These are phyloP conservation scores for Chlorella sp. DNA, from an alignment of 139 green algal species.

Conservation along the genomic window DNA sequence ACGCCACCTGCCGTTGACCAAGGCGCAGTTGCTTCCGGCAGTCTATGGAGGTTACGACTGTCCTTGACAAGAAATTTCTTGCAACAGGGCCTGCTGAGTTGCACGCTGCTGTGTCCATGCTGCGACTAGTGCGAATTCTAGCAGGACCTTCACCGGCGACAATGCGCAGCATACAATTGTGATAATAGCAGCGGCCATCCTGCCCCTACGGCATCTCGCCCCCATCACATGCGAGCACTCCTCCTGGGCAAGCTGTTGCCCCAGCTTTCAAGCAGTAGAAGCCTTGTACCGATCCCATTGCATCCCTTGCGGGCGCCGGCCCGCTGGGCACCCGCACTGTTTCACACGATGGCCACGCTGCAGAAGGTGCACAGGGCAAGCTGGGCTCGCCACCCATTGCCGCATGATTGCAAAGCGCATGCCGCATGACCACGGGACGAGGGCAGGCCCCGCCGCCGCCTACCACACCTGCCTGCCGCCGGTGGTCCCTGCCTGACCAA, in stretches of 20 bases:
- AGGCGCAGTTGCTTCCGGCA: neutral
- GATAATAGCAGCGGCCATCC: no score
- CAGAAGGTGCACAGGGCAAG: slow-evolving; percentile 1
- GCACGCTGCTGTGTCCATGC: no score
- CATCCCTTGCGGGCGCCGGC: neutral
- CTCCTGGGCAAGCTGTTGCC: neutral
- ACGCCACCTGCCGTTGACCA: neutral
- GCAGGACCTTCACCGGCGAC: no score
- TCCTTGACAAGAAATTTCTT: no score
- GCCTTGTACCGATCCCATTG: neutral
- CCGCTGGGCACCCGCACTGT: slow-evolving; percentile 18
- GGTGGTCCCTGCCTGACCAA: neutral
- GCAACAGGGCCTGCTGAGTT: neutral
- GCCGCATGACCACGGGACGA: neutral
- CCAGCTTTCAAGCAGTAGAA: neutral
- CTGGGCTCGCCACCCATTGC: neutral
- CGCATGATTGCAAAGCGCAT: neutral
- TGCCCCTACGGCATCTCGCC: no score
- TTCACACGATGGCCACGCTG: slow-evolving; percentile 16
- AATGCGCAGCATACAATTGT: no score
- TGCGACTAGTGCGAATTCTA: no score
- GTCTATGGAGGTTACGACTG: no score
- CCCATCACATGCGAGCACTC: neutral
- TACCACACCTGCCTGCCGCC: slow-evolving; percentile 3
- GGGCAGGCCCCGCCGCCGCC: neutral